Base-by-base conservation (phyloP, 2,329 filamentous ascomycete species). In the Talaromyces sp. region DNA sequence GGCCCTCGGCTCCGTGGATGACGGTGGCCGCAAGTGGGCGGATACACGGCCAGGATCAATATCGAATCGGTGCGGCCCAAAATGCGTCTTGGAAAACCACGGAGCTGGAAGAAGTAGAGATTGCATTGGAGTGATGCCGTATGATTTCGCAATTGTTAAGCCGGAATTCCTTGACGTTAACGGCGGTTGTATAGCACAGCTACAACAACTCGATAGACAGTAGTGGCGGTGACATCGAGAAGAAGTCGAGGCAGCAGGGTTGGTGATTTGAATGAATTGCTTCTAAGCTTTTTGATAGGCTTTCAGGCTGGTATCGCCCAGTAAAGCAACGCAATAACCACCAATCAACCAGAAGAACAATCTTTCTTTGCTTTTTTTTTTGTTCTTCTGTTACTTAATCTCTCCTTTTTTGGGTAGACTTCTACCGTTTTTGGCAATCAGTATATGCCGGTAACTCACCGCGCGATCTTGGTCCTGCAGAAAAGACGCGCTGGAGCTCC, bases 81-180 rank as follows among this genome's bases (percentile, higher is more conserved):
- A 77, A 66, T 75, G 75, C 67, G 74, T 68, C 49, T 73, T 70
- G 69, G 72, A 70, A 68, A 78, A 73, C 71, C 75, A 75, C 67
- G 75, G 71, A 67, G 73, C 75, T 66, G 75, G 74, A 69, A 78
- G 75, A 69, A 77, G 73, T 73, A 78, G 71, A 71, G 76, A 78
- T 78, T 78, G 76, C 76, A 78, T 78, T 73, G 73, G 75, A 57
- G 60, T 73, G 56, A 50, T 58, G 52, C 60, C 45, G 64, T 54
- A 33, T 45, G 37, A 33, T 13, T 57, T 43, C 33, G 60, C 33
- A 45, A 16, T 24, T 56, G 6, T 7, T 57, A 37, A 47, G 27
- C 41, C 35, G 24, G 31, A 39, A 14, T n/a, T 13, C 27, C 27
- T 57, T 49, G 27, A 47, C 49, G 27, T 22, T 62, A 49, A 45